These are phyloP conservation scores for Pythium oligandrum DNA, from an alignment of 352 stramenopile species.

Conservation along the genomic window DNA sequence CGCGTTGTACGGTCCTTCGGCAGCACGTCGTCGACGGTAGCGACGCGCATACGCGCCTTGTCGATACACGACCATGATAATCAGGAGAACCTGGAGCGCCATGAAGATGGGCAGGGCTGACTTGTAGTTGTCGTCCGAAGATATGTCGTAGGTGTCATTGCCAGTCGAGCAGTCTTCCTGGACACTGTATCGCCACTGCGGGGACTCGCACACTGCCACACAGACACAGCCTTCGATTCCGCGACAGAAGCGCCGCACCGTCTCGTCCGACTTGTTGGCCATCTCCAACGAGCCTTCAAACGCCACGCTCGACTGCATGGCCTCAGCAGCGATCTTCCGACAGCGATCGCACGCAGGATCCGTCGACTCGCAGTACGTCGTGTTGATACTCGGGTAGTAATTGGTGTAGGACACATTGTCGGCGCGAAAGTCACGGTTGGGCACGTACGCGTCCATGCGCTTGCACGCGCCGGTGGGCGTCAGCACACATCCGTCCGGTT, in stretches of 20 bases:
- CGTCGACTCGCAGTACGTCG: slow-evolving; percentile 51
- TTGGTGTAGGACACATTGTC: slow-evolving; percentile 47
- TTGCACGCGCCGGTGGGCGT: slow-evolving; percentile 52
- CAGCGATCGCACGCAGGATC: slow-evolving; percentile 55
- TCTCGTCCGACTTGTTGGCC: slow-evolving; percentile 32
- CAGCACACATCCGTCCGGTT: slow-evolving; percentile 45
- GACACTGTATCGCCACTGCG: slow-evolving; percentile 49
- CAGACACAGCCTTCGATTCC: slow-evolving; percentile 57
- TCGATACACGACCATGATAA: slow-evolving; percentile 57
- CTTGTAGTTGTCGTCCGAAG: slow-evolving; percentile 33
- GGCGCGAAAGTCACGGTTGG: slow-evolving; percentile 46
- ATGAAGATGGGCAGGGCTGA: slow-evolving; percentile 67
- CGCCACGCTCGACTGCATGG: slow-evolving; percentile 16
- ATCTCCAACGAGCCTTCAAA: slow-evolving; percentile 20
- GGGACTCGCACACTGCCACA: slow-evolving; percentile 48
- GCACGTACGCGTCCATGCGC: slow-evolving; percentile 45
- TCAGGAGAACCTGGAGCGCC: slow-evolving; percentile 52
- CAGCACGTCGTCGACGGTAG: slow-evolving; percentile 7
- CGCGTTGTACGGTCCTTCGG: slow-evolving; percentile 64
- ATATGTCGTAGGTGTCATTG: slow-evolving; percentile 12
- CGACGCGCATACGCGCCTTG: slow-evolving; percentile 32
- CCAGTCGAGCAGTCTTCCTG: slow-evolving; percentile 35
- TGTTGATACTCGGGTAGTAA: slow-evolving; percentile 59
- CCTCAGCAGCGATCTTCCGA: slow-evolving; percentile 21
- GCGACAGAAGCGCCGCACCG: slow-evolving; percentile 47